phyloP scores from a whole-genome alignment of 2,329 filamentous ascomycete species.

The Mollisia scopiformis region DNA sequence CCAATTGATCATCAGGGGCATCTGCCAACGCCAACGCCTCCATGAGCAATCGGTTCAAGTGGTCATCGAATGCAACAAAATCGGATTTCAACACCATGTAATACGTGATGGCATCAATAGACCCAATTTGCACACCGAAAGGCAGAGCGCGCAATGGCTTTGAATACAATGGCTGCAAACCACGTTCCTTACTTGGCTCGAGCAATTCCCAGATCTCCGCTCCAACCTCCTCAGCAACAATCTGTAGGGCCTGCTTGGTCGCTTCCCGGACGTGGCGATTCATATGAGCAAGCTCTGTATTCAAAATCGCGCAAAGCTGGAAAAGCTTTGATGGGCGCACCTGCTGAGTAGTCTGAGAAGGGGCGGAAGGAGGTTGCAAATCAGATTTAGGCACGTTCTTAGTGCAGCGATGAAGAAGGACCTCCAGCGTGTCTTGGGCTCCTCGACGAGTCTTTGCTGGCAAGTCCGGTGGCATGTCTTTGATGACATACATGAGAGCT shows the following conservation, averaged over 20 bases:
- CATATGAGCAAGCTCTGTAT: conserved; percentile 90
- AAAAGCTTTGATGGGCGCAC: conserved; percentile 69
- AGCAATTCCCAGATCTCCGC: conserved; percentile 87
- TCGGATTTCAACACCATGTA: conserved; percentile 87
- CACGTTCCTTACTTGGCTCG: conserved; percentile 84
- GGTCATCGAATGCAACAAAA: conserved; percentile 90
- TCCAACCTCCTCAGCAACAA: conserved; percentile 77
- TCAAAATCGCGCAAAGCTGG: conserved; percentile 81
- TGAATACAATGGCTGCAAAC: conserved; percentile 90
- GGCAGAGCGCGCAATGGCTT: conserved; percentile 93
- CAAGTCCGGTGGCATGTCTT: conserved; percentile 94
- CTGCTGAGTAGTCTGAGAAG: conserved; percentile 56
- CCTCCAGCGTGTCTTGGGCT: conserved; percentile 81
- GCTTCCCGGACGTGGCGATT: conserved; percentile 92
- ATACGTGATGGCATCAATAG: conserved; percentile 96
- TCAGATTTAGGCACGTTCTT: conserved; percentile 82
- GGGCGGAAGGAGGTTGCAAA: conserved; percentile 50
- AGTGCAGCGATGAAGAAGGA: conserved; percentile 77
- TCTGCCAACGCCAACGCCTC: conserved; percentile 94
- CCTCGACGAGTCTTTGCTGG: conserved; percentile 85
- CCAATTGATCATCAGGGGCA: conserved; percentile 89
- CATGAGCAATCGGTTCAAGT: conserved; percentile 86
- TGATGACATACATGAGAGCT: conserved; percentile 95
- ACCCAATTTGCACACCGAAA: conserved; percentile 94
- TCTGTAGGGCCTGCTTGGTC: conserved; percentile 77